Evolutionary conservation across 768 basidiomycete genomes (phyloP).

Genomic region (Russula emetica): DNA sequence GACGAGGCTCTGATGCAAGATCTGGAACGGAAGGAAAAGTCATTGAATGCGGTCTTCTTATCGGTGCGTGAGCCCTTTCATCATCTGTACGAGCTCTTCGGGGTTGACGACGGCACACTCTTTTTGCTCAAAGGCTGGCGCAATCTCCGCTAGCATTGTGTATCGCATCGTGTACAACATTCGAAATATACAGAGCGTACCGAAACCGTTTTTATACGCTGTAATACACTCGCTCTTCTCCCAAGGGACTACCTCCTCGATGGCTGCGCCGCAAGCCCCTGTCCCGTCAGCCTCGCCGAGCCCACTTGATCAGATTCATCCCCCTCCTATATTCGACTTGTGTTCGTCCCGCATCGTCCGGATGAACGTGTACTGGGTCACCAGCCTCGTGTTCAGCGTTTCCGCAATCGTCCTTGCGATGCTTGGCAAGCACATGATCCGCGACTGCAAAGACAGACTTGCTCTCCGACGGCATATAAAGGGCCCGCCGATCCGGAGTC

Average conservation of each 20-base stretch:
- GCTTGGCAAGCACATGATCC: neutral
- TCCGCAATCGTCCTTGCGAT: neutral
- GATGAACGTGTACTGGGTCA: conserved; percentile 4
- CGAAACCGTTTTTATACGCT: neutral
- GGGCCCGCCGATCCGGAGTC: neutral
- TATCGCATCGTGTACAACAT: neutral
- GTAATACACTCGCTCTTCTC: neutral
- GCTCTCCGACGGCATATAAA: neutral
- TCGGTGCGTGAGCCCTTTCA: conserved; percentile 2
- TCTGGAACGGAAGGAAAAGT: neutral
- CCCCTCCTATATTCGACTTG: neutral
- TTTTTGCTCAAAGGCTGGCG: neutral
- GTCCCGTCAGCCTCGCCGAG: neutral
- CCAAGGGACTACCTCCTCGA: neutral
- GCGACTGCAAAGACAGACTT: neutral
- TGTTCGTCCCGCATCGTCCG: neutral
- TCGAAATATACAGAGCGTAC: neutral
- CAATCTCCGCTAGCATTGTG: neutral
- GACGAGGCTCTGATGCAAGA: neutral
- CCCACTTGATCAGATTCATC: neutral
- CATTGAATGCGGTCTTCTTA: neutral
- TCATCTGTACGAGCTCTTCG: no score
- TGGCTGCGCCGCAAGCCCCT: neutral
- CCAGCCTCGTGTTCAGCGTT: conserved; percentile 4
- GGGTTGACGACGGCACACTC: neutral